phyloP scores from a whole-genome alignment of 768 basidiomycete genomes.

The Lactarius indigo region DNA sequence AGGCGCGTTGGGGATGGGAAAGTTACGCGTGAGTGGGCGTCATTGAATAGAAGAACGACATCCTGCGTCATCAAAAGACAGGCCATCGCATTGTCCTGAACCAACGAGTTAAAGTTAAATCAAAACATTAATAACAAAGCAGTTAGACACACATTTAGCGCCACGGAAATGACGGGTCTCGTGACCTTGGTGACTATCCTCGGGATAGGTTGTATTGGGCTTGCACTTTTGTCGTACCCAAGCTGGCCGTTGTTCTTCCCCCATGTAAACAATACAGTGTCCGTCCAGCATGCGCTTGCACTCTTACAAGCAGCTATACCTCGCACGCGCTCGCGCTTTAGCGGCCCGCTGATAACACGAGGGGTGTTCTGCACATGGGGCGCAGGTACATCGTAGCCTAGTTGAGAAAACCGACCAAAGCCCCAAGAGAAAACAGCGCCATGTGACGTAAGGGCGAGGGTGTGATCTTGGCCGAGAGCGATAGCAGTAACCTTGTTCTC shows the following conservation, averaged over 20 bases:
- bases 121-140: neutral
- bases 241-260: slow-evolving; percentile 92
- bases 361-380: slow-evolving; percentile 65
- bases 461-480: slow-evolving; percentile 93
- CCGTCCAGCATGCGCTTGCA: slow-evolving; percentile 88
- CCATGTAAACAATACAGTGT: slow-evolving; percentile 74
- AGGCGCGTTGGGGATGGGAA: slow-evolving; percentile 67
- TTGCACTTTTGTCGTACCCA: slow-evolving; percentile 75
- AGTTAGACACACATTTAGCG: slow-evolving; percentile 58
- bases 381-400: slow-evolving; percentile 79
- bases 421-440: slow-evolving; percentile 93
- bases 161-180: slow-evolving; percentile 64
- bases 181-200: slow-evolving; percentile 77
- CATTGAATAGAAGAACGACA: slow-evolving; percentile 80
- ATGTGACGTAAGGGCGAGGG: slow-evolving; percentile 71
- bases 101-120: slow-evolving; percentile 12
- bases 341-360: slow-evolving; percentile 63
- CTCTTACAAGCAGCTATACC: slow-evolving; percentile 87
- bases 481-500: slow-evolving; percentile 57
- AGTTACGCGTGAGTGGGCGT: slow-evolving; percentile 66
- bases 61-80: slow-evolving; percentile 78
- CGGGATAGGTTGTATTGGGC: slow-evolving; percentile 72
- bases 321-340: slow-evolving; percentile 73
- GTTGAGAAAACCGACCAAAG: slow-evolving; percentile 80
- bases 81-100: slow-evolving; percentile 76